phyloP scores from a whole-genome alignment of 2,329 filamentous ascomycete species.

The Paecilomyces dactylethromorphus region DNA sequence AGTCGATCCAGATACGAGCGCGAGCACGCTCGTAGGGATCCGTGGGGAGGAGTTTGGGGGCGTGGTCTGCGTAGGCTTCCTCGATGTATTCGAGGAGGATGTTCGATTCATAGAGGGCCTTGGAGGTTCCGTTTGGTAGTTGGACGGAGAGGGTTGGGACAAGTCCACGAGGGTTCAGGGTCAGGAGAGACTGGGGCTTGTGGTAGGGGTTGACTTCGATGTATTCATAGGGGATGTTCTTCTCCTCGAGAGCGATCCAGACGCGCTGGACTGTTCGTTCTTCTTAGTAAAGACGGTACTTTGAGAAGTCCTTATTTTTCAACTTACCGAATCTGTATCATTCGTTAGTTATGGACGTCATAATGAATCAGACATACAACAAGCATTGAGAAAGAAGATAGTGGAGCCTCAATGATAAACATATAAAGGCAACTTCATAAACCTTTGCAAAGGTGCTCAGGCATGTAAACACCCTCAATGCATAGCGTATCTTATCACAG shows the following conservation, averaged over 20 bases:
- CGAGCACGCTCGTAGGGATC: slow-evolving; percentile 60
- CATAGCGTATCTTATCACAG: no score
- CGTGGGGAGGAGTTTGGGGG: slow-evolving; percentile 49
- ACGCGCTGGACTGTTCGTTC: slow-evolving; percentile 52
- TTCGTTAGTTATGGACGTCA: neutral
- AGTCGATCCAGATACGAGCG: slow-evolving; percentile 68
- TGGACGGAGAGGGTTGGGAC: slow-evolving; percentile 58
- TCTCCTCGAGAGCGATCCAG: slow-evolving; percentile 69
- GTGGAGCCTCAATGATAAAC: no score
- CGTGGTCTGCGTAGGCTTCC: slow-evolving; percentile 55
- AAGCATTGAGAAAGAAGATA: no score
- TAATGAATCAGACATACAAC: no score
- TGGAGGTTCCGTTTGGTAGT: slow-evolving; percentile 21
- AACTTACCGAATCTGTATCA: slow-evolving; percentile 25
- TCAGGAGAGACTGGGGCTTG: slow-evolving; percentile 61
- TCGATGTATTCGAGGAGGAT: slow-evolving; percentile 72
- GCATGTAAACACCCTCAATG: no score
- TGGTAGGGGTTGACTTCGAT: slow-evolving; percentile 73
- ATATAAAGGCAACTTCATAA: no score
- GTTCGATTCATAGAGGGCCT: slow-evolving; percentile 65
- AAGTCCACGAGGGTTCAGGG: slow-evolving; percentile 67
- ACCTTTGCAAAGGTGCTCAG: no score
- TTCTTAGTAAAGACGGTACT: neutral
- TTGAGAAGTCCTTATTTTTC: neutral
- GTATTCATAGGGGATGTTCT: slow-evolving; percentile 67